phyloP scores from a whole-genome alignment of 1,284 basidiomycete genomes.

The Marasmius oreades region DNA sequence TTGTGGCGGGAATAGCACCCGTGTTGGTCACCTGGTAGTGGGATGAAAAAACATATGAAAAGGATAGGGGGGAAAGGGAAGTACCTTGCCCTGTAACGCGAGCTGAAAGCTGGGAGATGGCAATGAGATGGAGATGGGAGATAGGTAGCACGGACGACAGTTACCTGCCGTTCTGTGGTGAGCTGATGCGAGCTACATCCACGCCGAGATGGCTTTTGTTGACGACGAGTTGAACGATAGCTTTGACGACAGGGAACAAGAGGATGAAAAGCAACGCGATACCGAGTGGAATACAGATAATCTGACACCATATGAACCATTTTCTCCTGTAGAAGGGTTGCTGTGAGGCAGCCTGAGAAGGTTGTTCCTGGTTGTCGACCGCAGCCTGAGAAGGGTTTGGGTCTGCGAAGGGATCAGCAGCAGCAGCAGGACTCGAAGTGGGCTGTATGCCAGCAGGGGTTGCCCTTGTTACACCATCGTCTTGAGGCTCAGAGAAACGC shows the following conservation, averaged over 20 bases:
- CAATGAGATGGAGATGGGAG: conserved; percentile 3
- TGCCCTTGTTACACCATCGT: conserved; percentile 17
- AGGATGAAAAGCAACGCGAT: conserved; percentile 64
- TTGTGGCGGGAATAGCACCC: conserved; percentile 55
- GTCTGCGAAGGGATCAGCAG: conserved; percentile 8
- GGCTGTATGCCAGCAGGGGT: conserved; percentile 27
- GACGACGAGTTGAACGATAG: conserved; percentile 60
- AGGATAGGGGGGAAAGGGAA: conserved; percentile 14
- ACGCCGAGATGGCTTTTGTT: conserved; percentile 51
- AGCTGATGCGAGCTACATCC: conserved; percentile 44
- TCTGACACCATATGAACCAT: conserved; percentile 36
- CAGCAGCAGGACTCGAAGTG: background rate
- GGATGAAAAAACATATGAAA: conserved; percentile 16
- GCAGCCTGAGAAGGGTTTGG: conserved; percentile 13
- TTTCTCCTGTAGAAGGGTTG: conserved; percentile 35
- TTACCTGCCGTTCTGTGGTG: conserved; percentile 51
- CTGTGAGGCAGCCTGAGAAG: conserved; percentile 16
- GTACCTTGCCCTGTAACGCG: conserved; percentile 44
- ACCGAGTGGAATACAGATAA: conserved; percentile 50
- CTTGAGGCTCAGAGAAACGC: conserved; percentile 21
- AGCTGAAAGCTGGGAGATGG: conserved; percentile 41
- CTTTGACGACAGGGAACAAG: conserved; percentile 60
- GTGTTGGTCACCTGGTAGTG: conserved; percentile 53
- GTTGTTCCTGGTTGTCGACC: conserved; percentile 14
- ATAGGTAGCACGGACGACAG: conserved; percentile 23